Percentiles rank a stretch among this genome's conserved stretches.
phyloP scores from a whole-genome alignment of 1,139 yeast genomes.

The Spathaspora sp. region DNA sequence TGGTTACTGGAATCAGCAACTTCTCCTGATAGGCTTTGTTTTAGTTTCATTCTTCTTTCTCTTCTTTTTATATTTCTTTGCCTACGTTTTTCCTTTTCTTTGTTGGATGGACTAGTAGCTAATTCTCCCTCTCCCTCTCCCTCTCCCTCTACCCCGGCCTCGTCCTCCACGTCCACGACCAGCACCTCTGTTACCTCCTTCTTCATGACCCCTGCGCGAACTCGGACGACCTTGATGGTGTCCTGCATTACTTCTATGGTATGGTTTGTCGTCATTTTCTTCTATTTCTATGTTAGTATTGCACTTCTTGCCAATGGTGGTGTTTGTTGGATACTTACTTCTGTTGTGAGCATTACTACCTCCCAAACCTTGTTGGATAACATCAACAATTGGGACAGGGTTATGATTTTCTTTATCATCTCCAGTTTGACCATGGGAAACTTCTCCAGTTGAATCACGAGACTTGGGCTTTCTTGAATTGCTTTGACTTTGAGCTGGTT shows the following conservation, averaged over 20 bases:
- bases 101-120: background rate
- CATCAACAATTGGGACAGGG: background rate
- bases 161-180: conserved; percentile 4
- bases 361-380: conserved; percentile 6
- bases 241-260: background rate
- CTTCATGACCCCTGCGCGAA: conserved; percentile 3
- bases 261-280: conserved; percentile 1
- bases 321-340: conserved; percentile 3
- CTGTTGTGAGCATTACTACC: background rate
- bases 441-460: background rate
- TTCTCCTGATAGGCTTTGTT: background rate
- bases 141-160: background rate
- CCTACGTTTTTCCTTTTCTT: conserved; percentile 8
- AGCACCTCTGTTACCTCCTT: background rate
- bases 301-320: background rate
- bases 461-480: background rate
- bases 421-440: background rate
- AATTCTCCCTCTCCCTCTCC: conserved; percentile 1
- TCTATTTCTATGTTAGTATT: conserved; percentile 2
- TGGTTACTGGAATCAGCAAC: background rate
- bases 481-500: background rate
- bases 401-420: background rate
- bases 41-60: background rate
- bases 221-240: conserved; percentile 3
- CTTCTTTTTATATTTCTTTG: conserved; percentile 4